Evolutionary conservation across 164 flowering plant species (phyloP).

Genomic region (Warburgia ugandensis): DNA sequence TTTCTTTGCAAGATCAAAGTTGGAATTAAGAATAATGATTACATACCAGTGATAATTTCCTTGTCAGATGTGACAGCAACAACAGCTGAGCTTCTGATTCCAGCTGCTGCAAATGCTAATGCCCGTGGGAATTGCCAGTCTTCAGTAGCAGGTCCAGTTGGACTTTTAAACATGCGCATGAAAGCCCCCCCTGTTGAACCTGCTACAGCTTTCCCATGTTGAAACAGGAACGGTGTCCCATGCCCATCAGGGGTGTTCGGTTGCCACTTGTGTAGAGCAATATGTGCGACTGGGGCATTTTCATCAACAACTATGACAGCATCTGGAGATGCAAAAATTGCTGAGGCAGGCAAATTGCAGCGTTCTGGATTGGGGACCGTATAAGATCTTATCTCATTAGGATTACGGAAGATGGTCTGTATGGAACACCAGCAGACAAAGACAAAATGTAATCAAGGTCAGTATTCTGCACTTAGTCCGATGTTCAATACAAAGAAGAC

Average conservation of each 20-base stretch:
- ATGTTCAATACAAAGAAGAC: too few relatives aligned
- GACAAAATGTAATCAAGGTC: not conserved
- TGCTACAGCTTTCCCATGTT: constrained; percentile 64
- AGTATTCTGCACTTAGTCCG: too few relatives aligned
- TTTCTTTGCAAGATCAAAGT: too few relatives aligned
- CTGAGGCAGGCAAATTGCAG: constrained; percentile 93
- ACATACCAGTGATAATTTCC: constrained; percentile 82
- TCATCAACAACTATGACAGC: constrained; percentile 67
- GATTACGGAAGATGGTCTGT: constrained; percentile 94
- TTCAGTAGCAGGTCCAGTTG: constrained; percentile 46
- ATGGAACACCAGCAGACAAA: constrained; percentile 2
- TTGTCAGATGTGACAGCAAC: constrained; percentile 76
- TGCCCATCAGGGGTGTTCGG: constrained; percentile 98
- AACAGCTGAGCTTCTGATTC: constrained; percentile 70
- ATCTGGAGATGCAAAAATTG: constrained; percentile 79
- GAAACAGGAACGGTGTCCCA: constrained; percentile 88
- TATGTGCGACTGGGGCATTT: constrained; percentile 88
- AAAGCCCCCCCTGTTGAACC: constrained; percentile 66
- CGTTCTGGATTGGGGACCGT: constrained; percentile 74
- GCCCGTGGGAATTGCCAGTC: constrained; percentile 91
- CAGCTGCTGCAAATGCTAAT: constrained; percentile 71
- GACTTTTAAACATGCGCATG: constrained; percentile 87
- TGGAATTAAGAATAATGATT: not conserved
- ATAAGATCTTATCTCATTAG: constrained; percentile 70
- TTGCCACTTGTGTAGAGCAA: constrained; percentile 96